Base-by-base conservation (phyloP, 2,329 filamentous ascomycete genomes). In the Rhynchosporium graminicola region DNA sequence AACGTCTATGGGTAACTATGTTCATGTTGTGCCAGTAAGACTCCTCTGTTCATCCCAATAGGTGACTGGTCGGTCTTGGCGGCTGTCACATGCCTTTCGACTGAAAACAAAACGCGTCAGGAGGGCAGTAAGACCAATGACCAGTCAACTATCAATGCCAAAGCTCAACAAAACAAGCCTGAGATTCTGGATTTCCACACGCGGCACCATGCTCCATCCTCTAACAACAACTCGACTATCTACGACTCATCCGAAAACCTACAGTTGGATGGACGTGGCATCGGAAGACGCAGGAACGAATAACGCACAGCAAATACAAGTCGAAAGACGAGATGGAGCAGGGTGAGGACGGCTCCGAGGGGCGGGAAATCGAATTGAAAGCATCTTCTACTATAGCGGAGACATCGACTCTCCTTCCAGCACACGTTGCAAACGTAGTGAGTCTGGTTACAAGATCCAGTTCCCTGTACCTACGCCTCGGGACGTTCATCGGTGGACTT, bases 141-240 rank as follows among this genome's bases (percentile, higher is more conserved):
- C 78, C 91, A 95, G 74, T 93, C 94, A 71, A 92, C 94, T 77
- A 98, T 58, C 38, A 60, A 42, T 40, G 43, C 28, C 29, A 43
- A 59, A 51, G 38, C 55, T 63, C 57, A 66, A 61, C 64, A 60
- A 61, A 63, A 59, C 54, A 57, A 33, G 33, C 43, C 26, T 54
- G 31, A n/a, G 50, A 40, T 33, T 43, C 38, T 36, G 33, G 26
- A 43, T 55, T 40, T 63, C 56, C 55, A 62, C 62, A 63, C 60
- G 36, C 61, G 31, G 33, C 59, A 63, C 3, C 38, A 66, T 63
- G 63, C 52, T 59, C 40, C 40, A 20, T 20, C 20, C 40, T 12
- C 29, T 26, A 13, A 42, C n/a, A 10, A 42, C 26, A 3, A 6
- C 26, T 31, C 43, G 43, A 15, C 1, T n/a, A 1, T 47, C 20